Base-by-base conservation (phyloP, 345 rosid species). In the Eucalyptus cloeziana region DNA sequence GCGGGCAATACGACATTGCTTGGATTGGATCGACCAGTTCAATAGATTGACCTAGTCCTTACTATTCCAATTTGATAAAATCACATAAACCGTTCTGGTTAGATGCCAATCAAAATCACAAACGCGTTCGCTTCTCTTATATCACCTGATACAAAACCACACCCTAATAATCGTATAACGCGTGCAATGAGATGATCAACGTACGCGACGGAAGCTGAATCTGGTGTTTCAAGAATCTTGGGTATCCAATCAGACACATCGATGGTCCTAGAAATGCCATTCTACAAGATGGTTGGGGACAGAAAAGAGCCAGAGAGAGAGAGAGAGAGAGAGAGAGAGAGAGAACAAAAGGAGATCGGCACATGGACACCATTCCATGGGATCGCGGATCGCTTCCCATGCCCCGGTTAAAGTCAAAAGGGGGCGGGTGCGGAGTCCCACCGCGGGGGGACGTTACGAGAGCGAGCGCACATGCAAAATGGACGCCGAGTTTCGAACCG, bases 91-190 rank as follows among this genome's bases (percentile, higher is more conserved):
- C 3, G 5, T 62, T 30, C 33, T 13, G 5, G 3, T 64, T 37
- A 30, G 15, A 64, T 30, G 9, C 37, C 71, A 30, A 64, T 13
- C 37, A 64, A 64, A 64, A 64, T 71, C 14, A 33, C 25, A 2
- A 5, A 37, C 0, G 45, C 4, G 0, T 9, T 9, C 2, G 24
- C 22, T 71, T 33, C 4, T 12, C n/a, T n/a, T 64, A 30, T 62
- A 64, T 64, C 10, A n/a, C 5, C n/a, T 0, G 0, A 60, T 27
- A 27, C 31, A 60, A 25, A 25, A 25, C 15, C 31, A 27, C 15
- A 30, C 67, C 69, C 2, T 6, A 13, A 12, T 12, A 12, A 60
- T 60, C 16, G 0, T 30, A 31, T 69, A 2, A 69, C 10, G 24
- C 3, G 1, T 21, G 43, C 8, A 33, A n/a, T 16, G 9, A 64